Evolutionary conservation across 2,329 filamentous ascomycete species (phyloP), one percentile per base, ranked within the genome.

Genomic region (Neofusicoccum cordaticola): DNA sequence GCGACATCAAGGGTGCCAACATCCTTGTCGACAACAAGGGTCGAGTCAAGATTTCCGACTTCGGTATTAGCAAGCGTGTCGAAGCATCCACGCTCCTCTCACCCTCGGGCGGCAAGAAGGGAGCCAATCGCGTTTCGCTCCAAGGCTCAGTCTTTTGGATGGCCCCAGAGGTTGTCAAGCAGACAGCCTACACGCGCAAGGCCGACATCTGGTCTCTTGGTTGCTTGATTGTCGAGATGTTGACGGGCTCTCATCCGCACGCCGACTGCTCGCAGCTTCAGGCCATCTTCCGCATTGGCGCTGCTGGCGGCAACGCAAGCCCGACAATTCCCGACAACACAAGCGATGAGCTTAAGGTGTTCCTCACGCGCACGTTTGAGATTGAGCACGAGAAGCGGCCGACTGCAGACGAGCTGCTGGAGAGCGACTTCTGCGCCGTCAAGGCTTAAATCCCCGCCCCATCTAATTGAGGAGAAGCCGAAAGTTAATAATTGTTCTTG

Each of bases 121-220:
- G 83, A 6, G 84, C 88, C 77, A 73, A 89, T 83, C 71, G 89
- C 82, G 73, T 88, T 11, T 98, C 94, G 1, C 86, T 99, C 3
- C 95, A 99, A 77, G 95, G 95, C 13, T 97, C 93, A 31, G 95
- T 99, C 61, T 99, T 97, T 81, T 99, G 95, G 95, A 99, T 99
- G 95, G 95, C 95, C 0, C 95, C 95, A 8, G 95, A 99, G 81
- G 95, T 99, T 19, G 95, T 99, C 67, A 95, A 95, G 73, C 95
- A 98, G 79, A 98, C 94, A 2, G 93, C 93, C 5, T 97, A 99
- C 80, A 98, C 94, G 4, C 92, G 94, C 80, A 98, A 98, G 81
- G 95, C 95, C 13, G 95, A 99, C 73, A 99, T 99, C 71, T 99
- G 95, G 95, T 97, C 92, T 51, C 86, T 99, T 27, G 95, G 95